These are phyloP conservation scores for Plasmopara halstedii DNA, from an alignment of 352 stramenopile species.

Conservation along the genomic window DNA sequence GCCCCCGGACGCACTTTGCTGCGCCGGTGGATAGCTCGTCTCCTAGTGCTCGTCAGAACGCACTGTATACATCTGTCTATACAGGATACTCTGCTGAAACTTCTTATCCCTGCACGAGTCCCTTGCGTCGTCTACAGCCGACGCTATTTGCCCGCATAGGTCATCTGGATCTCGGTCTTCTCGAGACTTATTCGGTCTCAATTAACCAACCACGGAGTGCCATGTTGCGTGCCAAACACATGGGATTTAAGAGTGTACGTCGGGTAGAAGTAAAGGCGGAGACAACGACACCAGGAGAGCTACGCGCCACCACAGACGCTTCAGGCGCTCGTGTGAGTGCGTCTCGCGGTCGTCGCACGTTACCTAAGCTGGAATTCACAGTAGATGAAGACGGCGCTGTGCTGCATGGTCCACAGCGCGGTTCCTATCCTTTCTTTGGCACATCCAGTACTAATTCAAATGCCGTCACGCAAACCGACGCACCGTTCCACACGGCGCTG, in stretches of 20 bases:
- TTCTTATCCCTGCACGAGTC: neutral
- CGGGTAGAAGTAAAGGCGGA: conserved; percentile 83
- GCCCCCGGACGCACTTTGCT: conserved; percentile 8
- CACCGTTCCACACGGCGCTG: conserved; percentile 20
- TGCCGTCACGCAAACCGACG: conserved; percentile 6
- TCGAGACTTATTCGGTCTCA: neutral
- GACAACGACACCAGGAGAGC: conserved; percentile 72
- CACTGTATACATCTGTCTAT: neutral
- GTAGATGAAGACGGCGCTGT: conserved; percentile 78
- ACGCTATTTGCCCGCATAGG: conserved; percentile 5
- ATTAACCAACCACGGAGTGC: neutral
- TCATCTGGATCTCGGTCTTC: conserved; percentile 1
- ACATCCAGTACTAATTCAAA: conserved; percentile 4
- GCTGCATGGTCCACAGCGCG: conserved; percentile 63
- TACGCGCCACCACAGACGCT: conserved; percentile 65
- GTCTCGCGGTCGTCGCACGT: conserved; percentile 50
- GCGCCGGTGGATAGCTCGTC: conserved; percentile 13
- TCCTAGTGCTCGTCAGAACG: conserved; percentile 1
- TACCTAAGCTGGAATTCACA: conserved; percentile 80
- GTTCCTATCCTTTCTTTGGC: conserved; percentile 31
- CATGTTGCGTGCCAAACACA: conserved; percentile 73
- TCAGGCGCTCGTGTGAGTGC: conserved; percentile 51
- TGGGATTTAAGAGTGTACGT: conserved; percentile 74
- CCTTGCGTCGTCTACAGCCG: neutral
- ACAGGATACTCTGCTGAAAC: conserved; percentile 2